phyloP scores from a whole-genome alignment of 2,329 filamentous ascomycete genomes.

The Stagonosporopsis cucurbitacearum region DNA sequence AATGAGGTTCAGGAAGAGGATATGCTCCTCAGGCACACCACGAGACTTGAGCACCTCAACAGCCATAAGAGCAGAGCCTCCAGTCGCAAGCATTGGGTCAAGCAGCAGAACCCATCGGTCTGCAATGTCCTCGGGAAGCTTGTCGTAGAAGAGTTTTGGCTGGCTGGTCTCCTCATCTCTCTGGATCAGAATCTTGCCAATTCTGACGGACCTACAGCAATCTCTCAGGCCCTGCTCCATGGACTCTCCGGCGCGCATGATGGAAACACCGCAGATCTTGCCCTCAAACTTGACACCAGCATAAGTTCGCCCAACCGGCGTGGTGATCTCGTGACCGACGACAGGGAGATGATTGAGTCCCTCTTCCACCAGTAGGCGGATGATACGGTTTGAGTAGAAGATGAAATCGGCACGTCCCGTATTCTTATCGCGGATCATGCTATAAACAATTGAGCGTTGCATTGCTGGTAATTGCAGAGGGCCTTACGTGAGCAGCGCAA shows the following conservation, averaged over 20 bases:
- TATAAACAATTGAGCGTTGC: constrained; percentile 48
- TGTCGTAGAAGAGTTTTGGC: constrained; percentile 97
- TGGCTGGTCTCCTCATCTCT: constrained; percentile 91
- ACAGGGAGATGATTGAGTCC: constrained; percentile 96
- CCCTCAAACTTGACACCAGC: constrained; percentile 93
- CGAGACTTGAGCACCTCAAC: constrained; percentile 89
- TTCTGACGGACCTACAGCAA: constrained; percentile 96
- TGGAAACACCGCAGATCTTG: constrained; percentile 97
- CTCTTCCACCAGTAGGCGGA: constrained; percentile 94
- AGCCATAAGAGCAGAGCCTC: constrained; percentile 95
- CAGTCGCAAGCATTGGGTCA: constrained; percentile 99
- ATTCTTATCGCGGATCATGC: constrained; percentile 92
- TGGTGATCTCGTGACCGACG: constrained; percentile 85
- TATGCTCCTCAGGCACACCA: constrained; percentile 92
- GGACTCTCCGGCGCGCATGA: constrained; percentile 96
- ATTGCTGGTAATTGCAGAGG: constrained; percentile 17
- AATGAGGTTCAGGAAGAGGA: constrained; percentile 95
- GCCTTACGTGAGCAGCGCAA: constrained; percentile 94
- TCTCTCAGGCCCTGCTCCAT: constrained; percentile 98
- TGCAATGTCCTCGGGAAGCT: constrained; percentile 91
- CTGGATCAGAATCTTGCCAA: constrained; percentile 98
- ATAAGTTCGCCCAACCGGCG: constrained; percentile 87
- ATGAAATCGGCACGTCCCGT: constrained; percentile 96
- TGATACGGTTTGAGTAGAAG: constrained; percentile 98
- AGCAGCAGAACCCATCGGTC: constrained; percentile 91